Base-by-base conservation (phyloP, 129 eudicot species). In the Saussurea involucrata region DNA sequence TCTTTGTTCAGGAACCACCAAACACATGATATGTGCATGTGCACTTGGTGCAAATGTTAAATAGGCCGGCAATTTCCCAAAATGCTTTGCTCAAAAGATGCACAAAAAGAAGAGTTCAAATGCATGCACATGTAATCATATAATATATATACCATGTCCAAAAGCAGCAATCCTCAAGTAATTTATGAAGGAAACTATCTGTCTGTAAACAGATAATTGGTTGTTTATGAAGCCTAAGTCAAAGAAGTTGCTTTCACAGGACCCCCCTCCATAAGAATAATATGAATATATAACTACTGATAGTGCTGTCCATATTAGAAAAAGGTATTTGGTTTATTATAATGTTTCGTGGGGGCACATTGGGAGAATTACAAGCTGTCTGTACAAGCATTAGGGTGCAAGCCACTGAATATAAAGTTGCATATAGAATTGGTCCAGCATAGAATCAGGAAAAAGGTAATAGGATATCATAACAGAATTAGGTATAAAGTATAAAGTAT, bases 341-440 rank as follows among this genome's bases (percentile, higher is more conserved):
- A 77, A 37, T 72, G 66, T 72, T 67, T 78, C 66, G 46, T 53
- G 63, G 70, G 67, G 78, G 78, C 66, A 66, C 32, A 66, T 57
- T 40, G 64, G 64, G 75, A 60, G 72, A 55, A 55, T 49, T 44
- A 72, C 25, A 77, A 40, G 71, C 71, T 72, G 66, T 21, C 24
- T 76, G 66, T 66, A 73, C 49, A 77, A 77, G 42, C 70, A 77
- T 71, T 73, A 78, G 79, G 76, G 79, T 71, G 75, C 79, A 72
- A 74, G 76, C 65, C 71, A 74, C 71, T 40, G n/a, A 27, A 68
- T 68, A 67, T 32, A 67, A 73, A 53, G 66, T 36, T 71, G 37
- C 75, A 77, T n/a, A 70, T 34, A 71, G 18, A 46, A 76, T 44
- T 55, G 63, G 69, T 18, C 66, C 78, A 77, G 24, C 71, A 81